These are phyloP conservation scores for Aspergillus puulaauensis DNA, from an alignment of 2,329 filamentous ascomycete species.

Conservation along the genomic window DNA sequence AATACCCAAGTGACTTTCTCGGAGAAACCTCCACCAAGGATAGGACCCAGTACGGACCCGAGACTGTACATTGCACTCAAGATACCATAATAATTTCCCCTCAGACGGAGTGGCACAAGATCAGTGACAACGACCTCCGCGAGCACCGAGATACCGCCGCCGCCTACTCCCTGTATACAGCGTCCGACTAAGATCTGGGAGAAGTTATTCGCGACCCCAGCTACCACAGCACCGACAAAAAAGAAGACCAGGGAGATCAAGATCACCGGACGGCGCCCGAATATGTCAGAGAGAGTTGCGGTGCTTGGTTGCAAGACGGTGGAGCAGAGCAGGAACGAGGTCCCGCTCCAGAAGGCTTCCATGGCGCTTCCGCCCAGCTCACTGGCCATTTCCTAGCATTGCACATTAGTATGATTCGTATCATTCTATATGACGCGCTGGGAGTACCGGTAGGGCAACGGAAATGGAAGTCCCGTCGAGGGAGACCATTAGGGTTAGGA, in stretches of 20 bases:
- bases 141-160: constrained; percentile 44
- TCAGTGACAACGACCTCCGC: constrained; percentile 49
- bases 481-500: constrained; percentile 62
- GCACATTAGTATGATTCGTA: neutral
- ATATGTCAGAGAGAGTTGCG: constrained; percentile 54
- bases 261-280: constrained; percentile 48
- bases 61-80: constrained; percentile 28
- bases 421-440: neutral
- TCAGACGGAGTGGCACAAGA: constrained; percentile 42
- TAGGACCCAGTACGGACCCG: constrained; percentile 48
- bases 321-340: constrained; percentile 64
- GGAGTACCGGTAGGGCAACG: constrained; percentile 54
- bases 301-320: constrained; percentile 54
- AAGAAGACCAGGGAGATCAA: constrained; percentile 48
- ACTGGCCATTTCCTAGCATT: constrained; percentile 48
- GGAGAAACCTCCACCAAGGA: constrained; percentile 34
- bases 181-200: constrained; percentile 55
- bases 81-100: constrained; percentile 26
- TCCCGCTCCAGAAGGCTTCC: constrained; percentile 71
- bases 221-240: constrained; percentile 53
- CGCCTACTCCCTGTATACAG: constrained; percentile 55
- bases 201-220: constrained; percentile 47
- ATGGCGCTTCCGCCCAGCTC: constrained; percentile 55
- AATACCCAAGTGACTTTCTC: constrained; percentile 22
- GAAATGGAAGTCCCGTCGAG: constrained; percentile 66